phyloP scores from a whole-genome alignment of 2,329 filamentous ascomycete species.

The Chaetothyriales sp. region DNA sequence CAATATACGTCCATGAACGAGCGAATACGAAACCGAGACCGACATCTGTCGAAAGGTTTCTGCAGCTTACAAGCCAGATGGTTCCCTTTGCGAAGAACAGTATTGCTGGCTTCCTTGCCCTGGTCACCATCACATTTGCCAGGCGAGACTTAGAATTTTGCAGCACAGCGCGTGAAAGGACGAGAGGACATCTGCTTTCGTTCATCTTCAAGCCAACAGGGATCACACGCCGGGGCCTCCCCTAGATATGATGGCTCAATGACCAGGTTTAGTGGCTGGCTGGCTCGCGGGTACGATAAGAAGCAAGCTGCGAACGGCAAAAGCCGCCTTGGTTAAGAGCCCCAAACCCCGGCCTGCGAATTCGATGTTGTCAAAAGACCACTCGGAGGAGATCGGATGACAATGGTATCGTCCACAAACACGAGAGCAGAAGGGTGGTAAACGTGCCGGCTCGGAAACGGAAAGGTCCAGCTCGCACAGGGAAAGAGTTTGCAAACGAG shows the following conservation, averaged over 20 bases:
- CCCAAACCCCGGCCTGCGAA: conserved; percentile 5
- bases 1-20: background rate
- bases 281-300: background rate
- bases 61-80: background rate
- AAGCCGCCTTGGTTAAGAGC: conserved; percentile 6
- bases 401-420: background rate
- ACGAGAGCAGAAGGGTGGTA: background rate
- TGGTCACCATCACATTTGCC: background rate
- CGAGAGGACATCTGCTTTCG: no score
- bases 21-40: background rate
- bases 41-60: background rate
- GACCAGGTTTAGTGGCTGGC: background rate
- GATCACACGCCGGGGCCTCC: background rate
- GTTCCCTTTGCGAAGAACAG: background rate
- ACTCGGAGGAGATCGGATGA: conserved; percentile 6
- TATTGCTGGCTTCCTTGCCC: background rate
- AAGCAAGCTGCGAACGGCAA: background rate
- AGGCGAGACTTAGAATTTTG: background rate
- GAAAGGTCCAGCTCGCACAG: conserved; percentile 5
- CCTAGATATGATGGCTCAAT: background rate
- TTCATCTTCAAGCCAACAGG: background rate
- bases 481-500: conserved; percentile 2
- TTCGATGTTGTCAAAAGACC: conserved; percentile 6
- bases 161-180: background rate
- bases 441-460: conserved; percentile 3